Evolutionary conservation across 139 green algal genomes (phyloP).

Genomic region (Ettlia oleoabundans): DNA sequence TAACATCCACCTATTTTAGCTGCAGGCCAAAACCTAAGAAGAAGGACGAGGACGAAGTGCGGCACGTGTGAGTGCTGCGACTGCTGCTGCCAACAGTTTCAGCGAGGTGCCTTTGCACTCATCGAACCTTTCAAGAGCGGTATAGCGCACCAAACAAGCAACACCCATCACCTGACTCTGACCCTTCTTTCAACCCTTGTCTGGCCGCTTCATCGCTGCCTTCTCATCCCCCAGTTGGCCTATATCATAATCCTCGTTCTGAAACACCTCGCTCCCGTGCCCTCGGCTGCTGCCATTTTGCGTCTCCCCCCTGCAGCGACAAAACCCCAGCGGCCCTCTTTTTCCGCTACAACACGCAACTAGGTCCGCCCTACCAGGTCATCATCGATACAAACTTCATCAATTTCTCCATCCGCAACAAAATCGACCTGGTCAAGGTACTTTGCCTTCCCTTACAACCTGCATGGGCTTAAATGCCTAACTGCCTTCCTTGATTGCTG

Average conservation of each 20-base stretch:
- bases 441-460: no score
- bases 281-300: neutral
- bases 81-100: neutral
- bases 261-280: neutral
- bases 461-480: no score
- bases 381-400: slow-evolving; percentile 99
- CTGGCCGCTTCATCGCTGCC: no score
- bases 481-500: no score
- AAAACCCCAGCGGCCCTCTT: slow-evolving; percentile 92
- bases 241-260: neutral
- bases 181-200: no score
- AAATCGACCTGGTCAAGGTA: slow-evolving; percentile 62
- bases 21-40: slow-evolving; percentile 53
- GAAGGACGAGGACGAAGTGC: slow-evolving; percentile 69
- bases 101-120: no score
- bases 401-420: slow-evolving; percentile 99
- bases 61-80: slow-evolving; percentile 64
- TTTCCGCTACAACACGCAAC: slow-evolving; percentile 97
- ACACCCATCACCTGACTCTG: no score
- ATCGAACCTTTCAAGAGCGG: no score
- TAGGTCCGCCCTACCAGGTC: slow-evolving; percentile 96
- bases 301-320: slow-evolving; percentile 60
- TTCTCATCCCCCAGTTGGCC: neutral
- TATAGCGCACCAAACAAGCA: no score
- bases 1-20: neutral